Conservation (phyloP, 2,329 filamentous ascomycete species). For the Talaromyces sp. region DNA sequence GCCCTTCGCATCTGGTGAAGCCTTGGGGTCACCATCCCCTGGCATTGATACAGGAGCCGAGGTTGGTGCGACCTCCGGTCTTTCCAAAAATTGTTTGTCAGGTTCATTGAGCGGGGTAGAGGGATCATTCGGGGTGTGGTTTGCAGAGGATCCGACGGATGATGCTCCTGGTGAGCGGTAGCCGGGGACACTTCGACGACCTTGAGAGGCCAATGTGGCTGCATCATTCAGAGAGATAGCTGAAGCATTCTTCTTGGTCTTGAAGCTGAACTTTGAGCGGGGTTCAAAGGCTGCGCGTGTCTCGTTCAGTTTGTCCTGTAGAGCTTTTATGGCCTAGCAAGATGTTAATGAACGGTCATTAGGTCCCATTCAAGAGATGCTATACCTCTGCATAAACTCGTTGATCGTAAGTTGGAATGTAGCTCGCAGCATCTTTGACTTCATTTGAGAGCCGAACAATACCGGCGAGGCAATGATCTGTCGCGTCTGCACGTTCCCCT, state of each 20-base stretch:
- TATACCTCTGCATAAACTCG: conserved; percentile 77
- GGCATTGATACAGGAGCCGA: conserved; percentile 33
- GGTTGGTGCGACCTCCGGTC: conserved; percentile 40
- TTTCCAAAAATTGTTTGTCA: conserved; percentile 34
- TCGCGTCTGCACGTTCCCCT: conserved; percentile 77
- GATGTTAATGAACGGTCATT: conserved; percentile 22
- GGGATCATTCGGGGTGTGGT: conserved; percentile 38
- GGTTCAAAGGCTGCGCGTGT: conserved; percentile 69
- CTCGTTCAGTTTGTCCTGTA: conserved; percentile 77
- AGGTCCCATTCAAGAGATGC: not conserved
- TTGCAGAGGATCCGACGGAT: conserved; percentile 44
- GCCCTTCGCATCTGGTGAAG: conserved; percentile 23
- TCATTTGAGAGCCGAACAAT: conserved; percentile 81
- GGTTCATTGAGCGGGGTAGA: conserved; percentile 42
- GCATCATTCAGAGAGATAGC: conserved; percentile 61
- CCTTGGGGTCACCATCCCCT: conserved; percentile 25
- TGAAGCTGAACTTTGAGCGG: conserved; percentile 84
- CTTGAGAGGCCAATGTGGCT: conserved; percentile 55
- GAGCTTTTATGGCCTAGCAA: conserved; percentile 72
- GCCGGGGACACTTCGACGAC: conserved; percentile 48
- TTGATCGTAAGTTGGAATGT: conserved; percentile 86
- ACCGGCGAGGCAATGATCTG: conserved; percentile 76
- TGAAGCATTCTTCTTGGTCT: conserved; percentile 58
- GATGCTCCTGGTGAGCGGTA: conserved; percentile 46
- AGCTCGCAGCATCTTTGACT: conserved; percentile 79